phyloP scores from a whole-genome alignment of 2,329 filamentous ascomycete species.

The Clonostachys rhizophaga region DNA sequence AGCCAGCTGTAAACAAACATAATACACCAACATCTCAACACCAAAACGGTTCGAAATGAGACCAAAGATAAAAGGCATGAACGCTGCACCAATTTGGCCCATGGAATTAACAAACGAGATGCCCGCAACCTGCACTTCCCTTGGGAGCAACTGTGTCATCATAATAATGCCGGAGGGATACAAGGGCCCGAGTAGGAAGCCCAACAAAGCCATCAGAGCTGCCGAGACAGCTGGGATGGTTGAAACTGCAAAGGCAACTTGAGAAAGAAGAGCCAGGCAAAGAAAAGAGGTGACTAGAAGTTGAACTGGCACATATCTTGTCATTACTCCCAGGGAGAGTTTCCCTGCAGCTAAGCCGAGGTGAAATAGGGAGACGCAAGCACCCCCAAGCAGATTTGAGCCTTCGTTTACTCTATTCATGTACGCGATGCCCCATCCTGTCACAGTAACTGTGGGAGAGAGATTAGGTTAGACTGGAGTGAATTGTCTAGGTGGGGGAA shows the following conservation, averaged over 20 bases:
- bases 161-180: neutral
- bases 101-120: conserved; percentile 36
- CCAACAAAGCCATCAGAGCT: neutral
- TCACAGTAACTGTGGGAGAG: too few species aligned
- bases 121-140: conserved; percentile 24
- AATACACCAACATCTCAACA: too few species aligned
- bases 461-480: too few species aligned
- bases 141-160: neutral
- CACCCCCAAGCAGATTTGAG: too few species aligned
- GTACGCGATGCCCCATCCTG: too few species aligned
- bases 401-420: too few species aligned
- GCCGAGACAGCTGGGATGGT: neutral
- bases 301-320: too few species aligned
- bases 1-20: too few species aligned
- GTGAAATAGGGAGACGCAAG: neutral
- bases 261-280: neutral
- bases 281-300: too few species aligned
- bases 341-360: neutral
- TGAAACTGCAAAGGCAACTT: neutral
- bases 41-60: too few species aligned
- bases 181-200: neutral
- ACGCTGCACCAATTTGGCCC: conserved; percentile 35
- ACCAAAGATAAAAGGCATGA: conserved; percentile 22
- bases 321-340: neutral
- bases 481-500: too few species aligned